Evolutionary conservation across 176 grass and related monocot species (phyloP), one percentile per base, ranked within the genome.

Genomic region (Triticum dicoccoides): DNA sequence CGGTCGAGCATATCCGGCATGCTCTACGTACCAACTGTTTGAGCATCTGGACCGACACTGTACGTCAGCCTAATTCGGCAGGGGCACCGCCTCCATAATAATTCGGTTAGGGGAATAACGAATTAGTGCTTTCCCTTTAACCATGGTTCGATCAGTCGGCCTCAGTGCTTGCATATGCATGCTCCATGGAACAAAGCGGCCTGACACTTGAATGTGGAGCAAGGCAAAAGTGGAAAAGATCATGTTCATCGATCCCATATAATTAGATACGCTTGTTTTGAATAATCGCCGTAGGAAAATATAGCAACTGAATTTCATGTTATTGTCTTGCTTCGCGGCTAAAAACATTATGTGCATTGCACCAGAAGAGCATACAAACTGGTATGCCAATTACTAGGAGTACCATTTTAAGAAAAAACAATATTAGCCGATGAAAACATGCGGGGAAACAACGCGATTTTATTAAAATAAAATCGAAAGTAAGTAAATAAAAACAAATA

Each of bases 101-200:
- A 58, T 21, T 58, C 54, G 2, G 54, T 58, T 20, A 21, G 54
- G 54, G 18, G 54, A 20, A 58, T 58, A 58, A 54, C 51, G 51
- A 17, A 54, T 54, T 54, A 52, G 51, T 54, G 51, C 51, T 54
- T 47, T 17, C 15, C 5, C 15, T 54, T 54, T 54, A 54, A 54
- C 51, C 6, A 54, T 54, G 51, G 15, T 54, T 54, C 49, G 13
- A 52, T 52, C 14, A 52, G 49, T 17, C 51, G 51, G 51, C 15
- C 51, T 54, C 15, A 17, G 5, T 18, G 51, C 51, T 6, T 54
- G 51, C 15, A 54, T 54, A 54, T 54, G 51, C 51, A 54, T 29
- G 51, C 27, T 45, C 23, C 45, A 47, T 75, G 15, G 56, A 84
- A 30, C 82, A 84, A 84, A 62, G 47, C 54, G 70, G 75, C 18